Base-by-base conservation (phyloP, 257 asterid genomes). In the Voacanga thouarsii region DNA sequence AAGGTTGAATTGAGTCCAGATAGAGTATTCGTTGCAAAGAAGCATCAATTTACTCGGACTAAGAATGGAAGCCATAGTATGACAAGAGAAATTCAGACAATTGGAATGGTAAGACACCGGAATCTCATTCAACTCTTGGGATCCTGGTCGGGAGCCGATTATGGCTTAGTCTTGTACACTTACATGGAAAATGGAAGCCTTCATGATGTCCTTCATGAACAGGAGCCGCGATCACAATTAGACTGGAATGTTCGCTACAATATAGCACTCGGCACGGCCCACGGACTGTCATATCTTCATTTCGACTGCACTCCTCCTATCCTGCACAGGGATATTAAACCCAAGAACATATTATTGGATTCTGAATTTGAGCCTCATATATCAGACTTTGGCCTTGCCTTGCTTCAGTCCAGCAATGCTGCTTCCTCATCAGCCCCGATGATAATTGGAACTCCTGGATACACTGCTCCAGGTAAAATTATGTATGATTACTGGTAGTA, bases 351-450 rank as follows among this genome's bases (percentile, higher is more conserved):
- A 78, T 77, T 93, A 50, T 82, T 93, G 82, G 97, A 93, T 75
- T 80, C 88, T 4, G 91, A 89, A 3, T 76, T 91, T 79, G 97
- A 89, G 87, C 90, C 98, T 28, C 97, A 85, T 82, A 88, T 93
- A 77, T 90, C 98, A 0, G 98, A 93, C 81, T 93, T 93, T 69
- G 98, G 98, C 79, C 87, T 91, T 72, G 92, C 98, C 71, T 88
- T 87, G 86, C 91, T 93, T 75, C 78, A 89, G 83, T 92, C 88
- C 51, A 90, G 86, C 56, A 83, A 21, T 53, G 65, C 94, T 14
- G 84, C 88, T 78, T 83, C 86, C 2, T 39, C 81, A 47, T 74
- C 84, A 26, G 84, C 85, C 66, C 82, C 79, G 59, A 71, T 74
- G 45, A 77, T 91, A 73, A 86, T 83, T 79, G 98, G 98, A 66